Evolutionary conservation across 2,329 filamentous ascomycete species (phyloP).

Genomic region (Ceratocystis papillata): DNA sequence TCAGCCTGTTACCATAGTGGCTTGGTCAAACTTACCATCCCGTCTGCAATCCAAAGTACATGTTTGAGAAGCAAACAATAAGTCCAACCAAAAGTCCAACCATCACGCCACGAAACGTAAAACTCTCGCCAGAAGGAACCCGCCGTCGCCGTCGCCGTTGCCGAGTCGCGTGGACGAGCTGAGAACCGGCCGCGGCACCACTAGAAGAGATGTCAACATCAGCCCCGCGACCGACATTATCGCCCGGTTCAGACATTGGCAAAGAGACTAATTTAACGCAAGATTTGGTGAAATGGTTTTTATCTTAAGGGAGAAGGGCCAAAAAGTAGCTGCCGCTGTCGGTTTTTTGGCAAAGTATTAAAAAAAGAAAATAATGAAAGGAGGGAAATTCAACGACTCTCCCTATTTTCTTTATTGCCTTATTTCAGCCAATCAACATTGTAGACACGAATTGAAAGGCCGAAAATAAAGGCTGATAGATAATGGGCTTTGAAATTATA

Average conservation of each 20-base stretch:
- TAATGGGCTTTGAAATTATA: background rate
- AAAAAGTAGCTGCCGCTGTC: background rate
- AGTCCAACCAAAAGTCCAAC: constrained; percentile 77
- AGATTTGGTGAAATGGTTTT: too few species aligned
- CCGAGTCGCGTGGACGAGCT: background rate
- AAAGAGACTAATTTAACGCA: background rate
- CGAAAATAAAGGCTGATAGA: background rate
- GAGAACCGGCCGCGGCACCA: background rate
- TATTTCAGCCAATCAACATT: constrained; percentile 3
- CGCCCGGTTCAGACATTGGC: background rate
- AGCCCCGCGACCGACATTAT: background rate
- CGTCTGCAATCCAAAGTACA: constrained; percentile 96
- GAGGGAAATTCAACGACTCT: background rate
- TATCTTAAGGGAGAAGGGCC: background rate
- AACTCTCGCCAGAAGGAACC: constrained; percentile 49
- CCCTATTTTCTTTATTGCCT: background rate
- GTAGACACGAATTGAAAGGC: background rate
- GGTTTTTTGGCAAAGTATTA: background rate
- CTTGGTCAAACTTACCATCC: constrained; percentile 33
- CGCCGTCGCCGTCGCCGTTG: background rate
- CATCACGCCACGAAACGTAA: constrained; percentile 69
- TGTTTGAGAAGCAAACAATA: constrained; percentile 91
- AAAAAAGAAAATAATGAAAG: background rate
- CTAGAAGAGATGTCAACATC: background rate
- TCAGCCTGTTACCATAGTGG: too few species aligned